Base-by-base conservation (phyloP, 805 yeast genomes). In the Saccharomycopsis capsularis region DNA sequence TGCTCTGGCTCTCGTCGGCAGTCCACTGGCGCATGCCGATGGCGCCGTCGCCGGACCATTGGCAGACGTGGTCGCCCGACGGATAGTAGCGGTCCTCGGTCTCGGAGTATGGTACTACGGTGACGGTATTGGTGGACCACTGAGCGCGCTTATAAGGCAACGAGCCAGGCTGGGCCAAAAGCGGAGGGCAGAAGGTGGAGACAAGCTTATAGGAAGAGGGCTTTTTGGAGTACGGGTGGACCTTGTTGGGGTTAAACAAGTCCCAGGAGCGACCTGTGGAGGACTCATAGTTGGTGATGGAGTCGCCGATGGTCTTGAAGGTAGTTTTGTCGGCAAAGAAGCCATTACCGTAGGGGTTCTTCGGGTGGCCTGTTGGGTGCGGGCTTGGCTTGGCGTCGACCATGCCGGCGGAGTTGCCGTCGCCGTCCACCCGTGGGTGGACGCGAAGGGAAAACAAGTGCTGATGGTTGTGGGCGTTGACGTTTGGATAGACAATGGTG, bases 381-480 rank as follows among this genome's bases (percentile, higher is more conserved):
- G 81, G 79, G 40, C 82, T 74, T 2, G 81, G 66, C 42, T 67
- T 64, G 46, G 85, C 89, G 61, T 85, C 91, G 37, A 77, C 70
- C 51, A 72, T 73, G 36, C 83, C 83, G 48, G 81, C 83, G 46
- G 90, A 81, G 70, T 85, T 85, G 57, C 78, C 78, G 55, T 80
- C 85, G 60, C 93, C 93, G 57, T 85, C 93, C 54, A 85, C 68
- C 72, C 88, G 76, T 57, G 95, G 91, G 62, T 85, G 85, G 56
- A 85, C 63, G 71, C 95, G 76, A 57, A 85, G 71, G 18, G 87
- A 76, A 66, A 85, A 85, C 68, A 85, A 67, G 68, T 85, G 93
- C 73, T 85, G 95, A 68, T 85, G 95, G 66, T 85, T 84, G 69
- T 85, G 91, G 38, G 95, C 95, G 60, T 82, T 82, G 48, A 81